Evolutionary conservation across 2,329 filamentous ascomycete genomes (phyloP).

Genomic region (Thelonectria olida): DNA sequence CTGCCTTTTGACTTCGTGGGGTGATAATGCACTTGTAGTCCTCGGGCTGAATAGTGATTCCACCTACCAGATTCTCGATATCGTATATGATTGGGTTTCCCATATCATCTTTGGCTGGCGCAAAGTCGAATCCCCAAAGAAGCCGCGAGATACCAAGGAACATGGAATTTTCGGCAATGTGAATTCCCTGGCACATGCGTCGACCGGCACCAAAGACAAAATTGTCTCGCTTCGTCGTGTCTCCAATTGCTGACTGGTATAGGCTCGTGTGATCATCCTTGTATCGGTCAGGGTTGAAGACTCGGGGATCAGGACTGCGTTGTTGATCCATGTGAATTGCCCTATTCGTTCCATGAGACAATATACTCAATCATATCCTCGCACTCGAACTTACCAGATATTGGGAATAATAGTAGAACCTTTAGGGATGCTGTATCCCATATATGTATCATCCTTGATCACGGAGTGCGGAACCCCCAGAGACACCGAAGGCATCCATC

Average conservation of each 20-base stretch:
- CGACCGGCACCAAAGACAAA: conserved; percentile 30
- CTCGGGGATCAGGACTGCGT: conserved; percentile 60
- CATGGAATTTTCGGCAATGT: conserved; percentile 26
- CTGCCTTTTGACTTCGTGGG: not conserved
- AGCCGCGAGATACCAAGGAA: conserved; percentile 26
- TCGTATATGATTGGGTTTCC: conserved; percentile 9
- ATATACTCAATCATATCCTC: not conserved
- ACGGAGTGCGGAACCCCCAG: conserved; percentile 50
- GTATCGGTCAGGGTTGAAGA: conserved; percentile 48
- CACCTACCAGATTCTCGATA: conserved; percentile 6
- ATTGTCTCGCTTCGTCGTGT: conserved; percentile 18
- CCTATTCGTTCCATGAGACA: conserved; percentile 3
- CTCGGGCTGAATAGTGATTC: conserved; percentile 6
- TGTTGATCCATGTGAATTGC: conserved; percentile 70
- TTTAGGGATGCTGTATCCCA: conserved; percentile 40
- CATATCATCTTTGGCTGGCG: not conserved
- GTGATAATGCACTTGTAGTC: not conserved
- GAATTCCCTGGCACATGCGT: conserved; percentile 27
- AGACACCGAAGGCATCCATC: conserved; percentile 45
- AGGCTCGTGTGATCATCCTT: conserved; percentile 10
- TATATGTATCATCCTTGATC: conserved; percentile 38
- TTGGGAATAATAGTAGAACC: conserved; percentile 37
- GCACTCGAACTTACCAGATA: conserved; percentile 25
- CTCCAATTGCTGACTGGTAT: conserved; percentile 19
- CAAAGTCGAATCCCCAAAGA: conserved; percentile 23